Evolutionary conservation across 2,329 filamentous ascomycete species (phyloP), one percentile per base, ranked within the genome.

Genomic region (Colletotrichum salicis): DNA sequence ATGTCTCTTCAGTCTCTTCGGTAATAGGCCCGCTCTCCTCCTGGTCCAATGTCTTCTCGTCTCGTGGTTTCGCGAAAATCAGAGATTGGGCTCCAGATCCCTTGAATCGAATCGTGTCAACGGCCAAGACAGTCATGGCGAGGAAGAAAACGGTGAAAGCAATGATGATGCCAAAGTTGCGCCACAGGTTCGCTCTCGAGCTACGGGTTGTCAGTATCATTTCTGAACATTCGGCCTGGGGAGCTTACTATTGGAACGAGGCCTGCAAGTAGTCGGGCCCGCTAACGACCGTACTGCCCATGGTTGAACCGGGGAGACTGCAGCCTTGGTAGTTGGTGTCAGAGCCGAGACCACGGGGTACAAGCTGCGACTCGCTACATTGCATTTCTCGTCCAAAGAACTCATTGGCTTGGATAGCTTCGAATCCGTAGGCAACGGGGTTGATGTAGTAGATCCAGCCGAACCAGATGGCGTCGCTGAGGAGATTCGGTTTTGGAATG

Each of bases 141-240:
- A 97, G 88, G 77, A 96, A 97, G 5, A 94, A 86, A 1, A 94
- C 85, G 1, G 90, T 88, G 75, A 94, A 96, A 0, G 92, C 93
- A 75, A 95, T 90, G 1, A 96, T 82, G 4, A 95, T 91, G 37
- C 92, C 93, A 76, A 93, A 94, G 78, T 96, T 95, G 4, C 93
- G 90, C 92, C 92, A 94, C 8, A 91, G 81, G 75, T 94, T 87
- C 0, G 82, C 80, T 1, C 86, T 81, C 5, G 81, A 83, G 77
- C 71, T 73, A n/a, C 0, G 24, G 2, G 1, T 1, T 4, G 13
- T 70, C 4, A 71, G 65, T 11, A 3, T 15, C 3, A 8, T 1
- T 4, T 10, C 1, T 5, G 15, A 12, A 0, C 24, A 54, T 15
- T 6, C 10, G 10, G 1, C 1, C 12, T 15, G 5, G 7, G n/a